Conservation (phyloP, 768 basidiomycete genomes). For the Tricholoma hemisulphureum region DNA sequence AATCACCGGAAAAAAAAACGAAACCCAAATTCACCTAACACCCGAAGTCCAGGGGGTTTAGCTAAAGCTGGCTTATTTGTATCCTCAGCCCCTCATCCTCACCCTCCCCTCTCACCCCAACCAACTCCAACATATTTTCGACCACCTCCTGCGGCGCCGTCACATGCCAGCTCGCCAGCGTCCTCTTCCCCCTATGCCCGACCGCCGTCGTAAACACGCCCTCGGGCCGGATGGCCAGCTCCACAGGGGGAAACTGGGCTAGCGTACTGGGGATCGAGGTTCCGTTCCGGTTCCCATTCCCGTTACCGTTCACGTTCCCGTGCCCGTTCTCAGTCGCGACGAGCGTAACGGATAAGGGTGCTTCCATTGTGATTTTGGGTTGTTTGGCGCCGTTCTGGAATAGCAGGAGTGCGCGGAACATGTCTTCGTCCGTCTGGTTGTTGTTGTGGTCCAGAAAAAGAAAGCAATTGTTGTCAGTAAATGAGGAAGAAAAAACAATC, state of each 20-base stretch:
- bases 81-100: not conserved
- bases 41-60: too few species aligned
- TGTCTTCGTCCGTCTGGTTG: constrained; percentile 91
- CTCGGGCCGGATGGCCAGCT: constrained; percentile 64
- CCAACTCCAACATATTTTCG: constrained; percentile 69
- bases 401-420: constrained; percentile 88
- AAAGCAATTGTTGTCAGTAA: not conserved
- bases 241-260: constrained; percentile 46
- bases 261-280: not conserved
- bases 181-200: constrained; percentile 87
- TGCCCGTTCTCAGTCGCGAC: constrained; percentile 43
- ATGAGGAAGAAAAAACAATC: constrained; percentile 36
- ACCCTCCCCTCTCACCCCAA: constrained; percentile 29
- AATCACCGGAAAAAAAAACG: not conserved
- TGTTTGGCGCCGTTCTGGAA: constrained; percentile 49
- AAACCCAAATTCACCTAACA: too few species aligned
- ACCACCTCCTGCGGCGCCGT: constrained; percentile 86
- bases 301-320: too few species aligned
- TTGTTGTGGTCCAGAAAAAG: too few species aligned
- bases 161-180: constrained; percentile 90
- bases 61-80: not conserved
- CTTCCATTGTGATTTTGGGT: constrained; percentile 45
- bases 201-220: constrained; percentile 90
- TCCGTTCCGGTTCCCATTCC: not conserved
- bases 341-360: constrained; percentile 53